phyloP scores from a whole-genome alignment of 306 rosid genomes.

The Quercus suber region DNA sequence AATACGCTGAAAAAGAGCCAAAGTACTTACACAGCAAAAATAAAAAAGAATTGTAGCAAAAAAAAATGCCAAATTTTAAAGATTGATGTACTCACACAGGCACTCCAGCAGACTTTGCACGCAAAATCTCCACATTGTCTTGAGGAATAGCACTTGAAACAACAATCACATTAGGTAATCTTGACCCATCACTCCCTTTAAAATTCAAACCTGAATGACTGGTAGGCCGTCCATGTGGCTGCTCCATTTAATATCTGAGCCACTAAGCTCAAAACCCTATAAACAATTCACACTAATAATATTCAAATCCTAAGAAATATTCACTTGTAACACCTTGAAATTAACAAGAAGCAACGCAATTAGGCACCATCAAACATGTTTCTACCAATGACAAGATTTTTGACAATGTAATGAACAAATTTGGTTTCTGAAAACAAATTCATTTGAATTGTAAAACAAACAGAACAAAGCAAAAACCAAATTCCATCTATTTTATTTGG shows the following conservation, averaged over 20 bases:
- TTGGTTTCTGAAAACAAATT: background rate
- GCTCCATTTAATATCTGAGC: conserved; percentile 28
- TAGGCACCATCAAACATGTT: background rate
- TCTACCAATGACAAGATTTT: background rate
- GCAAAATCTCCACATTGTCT: conserved; percentile 21
- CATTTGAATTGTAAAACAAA: background rate
- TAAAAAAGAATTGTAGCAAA: background rate
- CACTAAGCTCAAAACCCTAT: conserved; percentile 33
- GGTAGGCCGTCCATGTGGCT: conserved; percentile 22
- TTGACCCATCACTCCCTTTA: background rate
- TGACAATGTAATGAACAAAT: background rate
- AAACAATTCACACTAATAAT: background rate
- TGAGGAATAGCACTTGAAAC: conserved; percentile 33
- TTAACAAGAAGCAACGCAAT: background rate
- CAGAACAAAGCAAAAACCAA: background rate
- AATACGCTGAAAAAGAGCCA: background rate
- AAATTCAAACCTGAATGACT: conserved; percentile 26
- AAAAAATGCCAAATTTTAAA: background rate
- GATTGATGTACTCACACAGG: conserved; percentile 21
- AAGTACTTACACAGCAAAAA: background rate
- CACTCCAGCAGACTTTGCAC: conserved; percentile 26
- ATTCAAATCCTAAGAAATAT: background rate
- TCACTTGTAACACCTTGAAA: background rate
- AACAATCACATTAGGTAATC: conserved; percentile 14
- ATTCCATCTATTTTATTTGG: background rate